Percentiles rank a stretch among this genome's conserved stretches.
Conservation (phyloP, 495 filamentous ascomycete genomes). For the Terfezia claveryi region DNA sequence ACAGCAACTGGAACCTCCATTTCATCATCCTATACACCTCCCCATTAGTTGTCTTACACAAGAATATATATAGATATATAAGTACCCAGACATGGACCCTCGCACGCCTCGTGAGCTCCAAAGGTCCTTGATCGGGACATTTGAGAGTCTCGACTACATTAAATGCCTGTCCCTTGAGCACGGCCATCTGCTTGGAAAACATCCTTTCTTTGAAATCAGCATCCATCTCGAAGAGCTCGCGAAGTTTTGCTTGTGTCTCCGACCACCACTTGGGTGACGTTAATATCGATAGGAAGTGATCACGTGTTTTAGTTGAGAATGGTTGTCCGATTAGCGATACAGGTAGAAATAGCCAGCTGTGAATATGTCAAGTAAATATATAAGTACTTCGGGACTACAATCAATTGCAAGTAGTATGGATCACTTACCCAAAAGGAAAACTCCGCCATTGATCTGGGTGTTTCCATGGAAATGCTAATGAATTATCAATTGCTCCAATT, state of each 20-base stretch:
- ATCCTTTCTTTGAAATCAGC: slow-evolving; percentile 94
- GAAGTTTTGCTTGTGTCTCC: slow-evolving; percentile 68
- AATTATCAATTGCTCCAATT: slow-evolving; percentile 93
- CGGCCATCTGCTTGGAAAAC: slow-evolving; percentile 89
- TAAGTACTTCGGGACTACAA: neutral
- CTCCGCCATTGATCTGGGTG: slow-evolving; percentile 83
- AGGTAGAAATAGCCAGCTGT: slow-evolving; percentile 72
- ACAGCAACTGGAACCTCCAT: slow-evolving; percentile 90
- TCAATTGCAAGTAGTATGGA: neutral
- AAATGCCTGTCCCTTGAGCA: slow-evolving; percentile 98
- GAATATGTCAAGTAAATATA: neutral
- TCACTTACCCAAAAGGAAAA: slow-evolving; percentile 57
- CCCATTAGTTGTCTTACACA: neutral
- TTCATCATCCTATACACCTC: slow-evolving; percentile 41
- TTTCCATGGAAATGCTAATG: slow-evolving; percentile 97
- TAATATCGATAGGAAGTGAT: slow-evolving; percentile 80
- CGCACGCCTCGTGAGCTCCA: slow-evolving; percentile 75
- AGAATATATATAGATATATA: neutral
- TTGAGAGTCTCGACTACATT: slow-evolving; percentile 97
- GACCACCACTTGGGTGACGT: slow-evolving; percentile 94
- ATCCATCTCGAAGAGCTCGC: slow-evolving; percentile 69
- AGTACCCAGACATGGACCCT: slow-evolving; percentile 72
- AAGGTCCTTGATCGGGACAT: slow-evolving; percentile 67
- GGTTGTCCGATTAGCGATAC: slow-evolving; percentile 91
- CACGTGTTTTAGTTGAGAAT: slow-evolving; percentile 75